Conservation (phyloP, 768 basidiomycete genomes). For the Hygrocybe coccinea region DNA sequence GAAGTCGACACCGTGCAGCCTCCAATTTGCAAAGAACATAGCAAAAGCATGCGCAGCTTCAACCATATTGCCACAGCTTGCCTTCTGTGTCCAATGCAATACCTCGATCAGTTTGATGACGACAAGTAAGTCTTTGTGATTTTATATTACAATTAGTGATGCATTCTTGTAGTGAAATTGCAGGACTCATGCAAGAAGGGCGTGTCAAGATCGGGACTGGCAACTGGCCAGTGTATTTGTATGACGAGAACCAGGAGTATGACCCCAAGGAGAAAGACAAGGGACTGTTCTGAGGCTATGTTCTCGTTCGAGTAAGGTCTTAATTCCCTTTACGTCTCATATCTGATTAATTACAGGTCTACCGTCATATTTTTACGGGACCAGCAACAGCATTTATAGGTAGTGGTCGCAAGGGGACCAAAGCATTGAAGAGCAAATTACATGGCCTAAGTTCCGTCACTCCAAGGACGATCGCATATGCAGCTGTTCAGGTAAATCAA, state of each 20-base stretch:
- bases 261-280: background rate
- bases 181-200: background rate
- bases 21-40: background rate
- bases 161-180: background rate
- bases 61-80: background rate
- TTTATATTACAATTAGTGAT: background rate
- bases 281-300: background rate
- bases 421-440: background rate
- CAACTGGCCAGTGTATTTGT: background rate
- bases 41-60: background rate
- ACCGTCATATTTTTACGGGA: slow-evolving; percentile 9
- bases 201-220: background rate
- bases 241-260: background rate
- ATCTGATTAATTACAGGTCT: background rate
- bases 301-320: background rate
- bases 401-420: background rate
- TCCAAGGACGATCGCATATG: slow-evolving; percentile 21
- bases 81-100: background rate
- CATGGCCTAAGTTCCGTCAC: slow-evolving; percentile 11
- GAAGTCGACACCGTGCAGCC: too few species aligned
- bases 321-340: background rate
- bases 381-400: background rate
- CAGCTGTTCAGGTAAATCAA: slow-evolving; percentile 18
- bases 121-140: background rate
- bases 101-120: background rate